These are phyloP conservation scores for Nakataea oryzae DNA, from an alignment of 2,329 filamentous ascomycete genomes.

Conservation along the genomic window DNA sequence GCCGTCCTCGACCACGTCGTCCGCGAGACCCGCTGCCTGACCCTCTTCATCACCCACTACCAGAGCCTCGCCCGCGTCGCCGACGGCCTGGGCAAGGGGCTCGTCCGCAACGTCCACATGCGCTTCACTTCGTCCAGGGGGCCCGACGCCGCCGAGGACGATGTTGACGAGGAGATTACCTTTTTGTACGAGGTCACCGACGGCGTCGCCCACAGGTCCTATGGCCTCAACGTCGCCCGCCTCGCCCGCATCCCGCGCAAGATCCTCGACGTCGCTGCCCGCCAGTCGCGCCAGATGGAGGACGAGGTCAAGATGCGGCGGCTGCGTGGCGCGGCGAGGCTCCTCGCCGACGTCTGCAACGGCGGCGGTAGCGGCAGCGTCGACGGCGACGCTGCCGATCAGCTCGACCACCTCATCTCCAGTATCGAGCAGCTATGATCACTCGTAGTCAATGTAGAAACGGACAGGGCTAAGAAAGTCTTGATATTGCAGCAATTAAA, in stretches of 20 bases:
- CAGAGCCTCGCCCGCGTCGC: slow-evolving; percentile 69
- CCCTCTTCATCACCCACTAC: slow-evolving; percentile 96
- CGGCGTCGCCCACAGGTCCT: slow-evolving; percentile 86
- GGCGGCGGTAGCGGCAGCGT: slow-evolving; percentile 19
- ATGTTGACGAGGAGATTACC: slow-evolving; percentile 67
- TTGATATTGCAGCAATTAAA: too few species aligned
- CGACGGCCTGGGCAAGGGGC: slow-evolving; percentile 49
- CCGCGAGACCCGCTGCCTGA: slow-evolving; percentile 62
- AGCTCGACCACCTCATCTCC: slow-evolving; percentile 41
- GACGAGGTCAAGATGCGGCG: slow-evolving; percentile 55
- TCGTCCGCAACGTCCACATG: slow-evolving; percentile 89
- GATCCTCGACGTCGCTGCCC: slow-evolving; percentile 69
- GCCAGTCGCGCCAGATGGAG: slow-evolving; percentile 74
- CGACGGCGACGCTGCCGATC: slow-evolving; percentile 16
- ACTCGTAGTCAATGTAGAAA: too few species aligned
- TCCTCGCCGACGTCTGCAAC: slow-evolving; percentile 30
- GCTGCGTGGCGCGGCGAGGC: slow-evolving; percentile 36
- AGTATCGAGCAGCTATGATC: slow-evolving; percentile 49
- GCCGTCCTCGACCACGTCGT: slow-evolving; percentile 82
- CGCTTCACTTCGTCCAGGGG: slow-evolving; percentile 49
- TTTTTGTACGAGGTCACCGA: slow-evolving; percentile 90
- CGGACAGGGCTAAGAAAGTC: too few species aligned
- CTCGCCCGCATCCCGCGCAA: slow-evolving; percentile 70
- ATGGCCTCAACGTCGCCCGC: slow-evolving; percentile 86
- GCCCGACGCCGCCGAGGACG: slow-evolving; percentile 20